phyloP scores from a whole-genome alignment of 1,284 basidiomycete genomes.

The Pascua sp. region DNA sequence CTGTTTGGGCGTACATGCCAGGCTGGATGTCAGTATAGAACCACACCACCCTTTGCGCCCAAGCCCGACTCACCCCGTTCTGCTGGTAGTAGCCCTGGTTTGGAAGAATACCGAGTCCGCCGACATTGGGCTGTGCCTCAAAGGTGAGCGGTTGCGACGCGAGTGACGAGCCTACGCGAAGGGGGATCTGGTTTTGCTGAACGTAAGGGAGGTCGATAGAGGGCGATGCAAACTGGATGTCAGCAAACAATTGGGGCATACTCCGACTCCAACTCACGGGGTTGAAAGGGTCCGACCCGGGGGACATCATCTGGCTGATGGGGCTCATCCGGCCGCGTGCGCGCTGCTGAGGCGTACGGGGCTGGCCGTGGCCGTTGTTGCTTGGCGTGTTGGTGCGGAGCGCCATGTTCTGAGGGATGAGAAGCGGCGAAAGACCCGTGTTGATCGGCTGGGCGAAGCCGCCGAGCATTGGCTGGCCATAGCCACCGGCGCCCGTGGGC shows the following conservation, averaged over 20 bases:
- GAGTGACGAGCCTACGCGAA: conserved; percentile 25
- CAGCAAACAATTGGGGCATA: not conserved
- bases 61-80: conserved; percentile 3
- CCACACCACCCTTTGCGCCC: not conserved
- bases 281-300: conserved; percentile 50
- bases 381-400: conserved; percentile 22
- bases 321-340: conserved; percentile 36
- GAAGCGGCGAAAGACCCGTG: conserved; percentile 30
- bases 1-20: conserved; percentile 20
- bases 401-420: conserved; percentile 43
- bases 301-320: conserved; percentile 44
- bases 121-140: conserved; percentile 42
- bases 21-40: conserved; percentile 6
- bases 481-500: not conserved
- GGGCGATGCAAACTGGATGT: conserved; percentile 35
- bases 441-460: conserved; percentile 27
- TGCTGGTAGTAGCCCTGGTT: conserved; percentile 17
- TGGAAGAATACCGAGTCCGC: conserved; percentile 44
- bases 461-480: conserved; percentile 19
- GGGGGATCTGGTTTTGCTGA: conserved; percentile 16
- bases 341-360: conserved; percentile 38
- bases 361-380: conserved; percentile 23
- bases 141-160: conserved; percentile 34
- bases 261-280: conserved; percentile 31
- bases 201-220: conserved; percentile 41